These are phyloP conservation scores for Yamadazyma jaroonii DNA, from an alignment of 1,139 yeast genomes.

Conservation along the genomic window DNA sequence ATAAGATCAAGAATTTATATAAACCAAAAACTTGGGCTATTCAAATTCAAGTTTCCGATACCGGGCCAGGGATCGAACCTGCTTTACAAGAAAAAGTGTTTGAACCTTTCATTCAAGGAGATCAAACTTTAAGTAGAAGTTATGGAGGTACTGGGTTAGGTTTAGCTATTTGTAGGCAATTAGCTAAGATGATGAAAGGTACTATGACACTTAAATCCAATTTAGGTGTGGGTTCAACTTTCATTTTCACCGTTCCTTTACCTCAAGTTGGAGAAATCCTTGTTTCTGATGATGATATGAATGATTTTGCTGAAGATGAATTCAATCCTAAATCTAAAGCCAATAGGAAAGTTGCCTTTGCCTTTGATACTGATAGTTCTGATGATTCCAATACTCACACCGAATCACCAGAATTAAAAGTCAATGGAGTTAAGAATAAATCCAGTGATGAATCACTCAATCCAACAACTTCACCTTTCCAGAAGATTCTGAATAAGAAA, in stretches of 20 bases:
- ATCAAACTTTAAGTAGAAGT: constrained; percentile 85
- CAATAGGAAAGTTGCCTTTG: constrained; percentile 40
- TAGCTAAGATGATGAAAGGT: constrained; percentile 88
- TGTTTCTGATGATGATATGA: constrained; percentile 38
- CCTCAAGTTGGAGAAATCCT: constrained; percentile 64
- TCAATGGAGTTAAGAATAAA: neutral
- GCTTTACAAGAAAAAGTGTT: constrained; percentile 79
- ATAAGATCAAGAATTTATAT: constrained; percentile 34
- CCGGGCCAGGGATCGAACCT: constrained; percentile 90
- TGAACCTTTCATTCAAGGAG: constrained; percentile 97
- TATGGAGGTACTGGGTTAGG: constrained; percentile 98
- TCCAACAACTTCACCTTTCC: constrained; percentile 6
- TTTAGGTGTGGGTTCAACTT: constrained; percentile 77
- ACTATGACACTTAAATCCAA: constrained; percentile 67
- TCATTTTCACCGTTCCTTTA: constrained; percentile 76
- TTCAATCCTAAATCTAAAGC: constrained; percentile 37
- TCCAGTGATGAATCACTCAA: neutral
- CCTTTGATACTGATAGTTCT: constrained; percentile 16
- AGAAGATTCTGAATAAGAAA: neutral
- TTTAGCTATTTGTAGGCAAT: constrained; percentile 85
- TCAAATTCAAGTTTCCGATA: constrained; percentile 77
- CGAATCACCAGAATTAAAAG: neutral
- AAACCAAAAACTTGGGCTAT: constrained; percentile 55
- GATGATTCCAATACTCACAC: constrained; percentile 2
- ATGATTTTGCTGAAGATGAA: constrained; percentile 42